A percentile compares a stretch with the other conserved stretches of the same genome.
phyloP scores from a whole-genome alignment of 2,329 filamentous ascomycete species.

The Saccharata proteae region DNA sequence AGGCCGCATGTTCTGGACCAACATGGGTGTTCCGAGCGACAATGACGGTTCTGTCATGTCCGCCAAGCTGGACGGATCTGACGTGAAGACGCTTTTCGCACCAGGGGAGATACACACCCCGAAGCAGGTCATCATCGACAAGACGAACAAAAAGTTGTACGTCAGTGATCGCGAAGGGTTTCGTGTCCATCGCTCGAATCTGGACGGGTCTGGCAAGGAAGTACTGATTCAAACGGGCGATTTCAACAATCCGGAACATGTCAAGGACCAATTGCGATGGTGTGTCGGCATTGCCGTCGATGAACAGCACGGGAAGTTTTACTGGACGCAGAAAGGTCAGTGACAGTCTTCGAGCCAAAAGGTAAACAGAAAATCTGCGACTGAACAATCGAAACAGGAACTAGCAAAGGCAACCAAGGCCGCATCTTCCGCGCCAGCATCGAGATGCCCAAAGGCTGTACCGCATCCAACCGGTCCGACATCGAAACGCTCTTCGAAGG shows the following conservation, averaged over 20 bases:
- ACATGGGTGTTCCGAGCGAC: constrained; percentile 11
- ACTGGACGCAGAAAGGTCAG: constrained; percentile 49
- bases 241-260: constrained; percentile 12
- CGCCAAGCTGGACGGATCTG: constrained; percentile 37
- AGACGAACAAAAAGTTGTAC: constrained; percentile 20
- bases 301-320: constrained; percentile 33
- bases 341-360: too few species aligned
- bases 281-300: constrained; percentile 45
- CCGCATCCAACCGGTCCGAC: constrained; percentile 27
- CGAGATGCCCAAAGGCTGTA: constrained; percentile 22
- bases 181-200: constrained; percentile 22
- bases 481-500: constrained; percentile 30
- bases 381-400: too few species aligned
- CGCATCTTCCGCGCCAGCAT: constrained; percentile 41
- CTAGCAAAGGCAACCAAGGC: constrained; percentile 39
- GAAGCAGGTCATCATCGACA: constrained; percentile 28
- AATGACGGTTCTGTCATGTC: constrained; percentile 34
- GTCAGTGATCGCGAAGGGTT: constrained; percentile 33
- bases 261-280: constrained; percentile 30
- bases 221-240: constrained; percentile 28
- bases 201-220: constrained; percentile 23
- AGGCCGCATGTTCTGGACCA: constrained; percentile 20
- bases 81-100: constrained; percentile 32
- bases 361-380: too few species aligned
- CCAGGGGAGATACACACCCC: constrained; percentile 37